phyloP scores from a whole-genome alignment of 768 basidiomycete species.

The Amanita fuliginea region DNA sequence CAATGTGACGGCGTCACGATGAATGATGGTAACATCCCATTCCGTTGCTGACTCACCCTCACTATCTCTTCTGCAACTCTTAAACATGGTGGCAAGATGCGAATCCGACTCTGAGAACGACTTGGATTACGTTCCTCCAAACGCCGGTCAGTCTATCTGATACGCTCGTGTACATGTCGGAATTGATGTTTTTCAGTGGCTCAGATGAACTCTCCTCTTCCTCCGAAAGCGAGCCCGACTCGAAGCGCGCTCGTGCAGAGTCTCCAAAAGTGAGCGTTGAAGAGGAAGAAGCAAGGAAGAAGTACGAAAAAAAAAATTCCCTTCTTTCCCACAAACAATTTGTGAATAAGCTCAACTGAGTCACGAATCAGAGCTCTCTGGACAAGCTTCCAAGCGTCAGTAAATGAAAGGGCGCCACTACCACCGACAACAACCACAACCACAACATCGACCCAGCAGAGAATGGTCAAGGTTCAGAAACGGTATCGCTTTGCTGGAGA shows the following conservation, averaged over 20 bases:
- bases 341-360: too few relatives aligned
- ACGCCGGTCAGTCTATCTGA: conserved; percentile 21
- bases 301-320: too few relatives aligned
- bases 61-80: too few relatives aligned
- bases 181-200: not conserved
- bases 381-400: conserved; percentile 57
- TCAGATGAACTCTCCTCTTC: conserved; percentile 28
- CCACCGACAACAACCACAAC: too few relatives aligned
- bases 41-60: too few relatives aligned
- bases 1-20: too few relatives aligned
- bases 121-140: conserved; percentile 51
- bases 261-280: conserved; percentile 17
- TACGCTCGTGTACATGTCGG: not conserved
- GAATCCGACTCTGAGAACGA: conserved; percentile 59
- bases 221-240: conserved; percentile 20
- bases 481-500: conserved; percentile 71
- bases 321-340: too few relatives aligned
- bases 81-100: too few relatives aligned
- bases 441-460: too few relatives aligned
- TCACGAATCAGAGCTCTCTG: conserved; percentile 42
- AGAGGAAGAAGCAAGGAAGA: conserved; percentile 33
- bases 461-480: conserved; percentile 57
- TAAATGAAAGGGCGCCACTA: conserved; percentile 26
- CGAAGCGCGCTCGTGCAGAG: conserved; percentile 22
- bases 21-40: too few relatives aligned